Percentiles rank a stretch among this genome's conserved stretches.
Conservation (phyloP, 768 basidiomycete species). For the Serendipita sp. region DNA sequence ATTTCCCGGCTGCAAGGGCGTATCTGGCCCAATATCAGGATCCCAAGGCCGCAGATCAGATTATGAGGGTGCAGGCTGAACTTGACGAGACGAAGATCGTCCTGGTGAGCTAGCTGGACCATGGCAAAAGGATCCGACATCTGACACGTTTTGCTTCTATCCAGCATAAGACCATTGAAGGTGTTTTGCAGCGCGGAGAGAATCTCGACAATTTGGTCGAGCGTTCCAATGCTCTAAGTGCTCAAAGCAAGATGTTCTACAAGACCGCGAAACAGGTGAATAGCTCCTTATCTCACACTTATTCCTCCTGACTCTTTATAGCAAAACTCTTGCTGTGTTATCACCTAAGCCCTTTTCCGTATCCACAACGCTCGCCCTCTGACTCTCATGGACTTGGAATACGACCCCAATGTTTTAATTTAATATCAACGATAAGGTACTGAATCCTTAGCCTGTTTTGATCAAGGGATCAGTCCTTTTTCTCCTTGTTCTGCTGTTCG, state of each 20-base stretch:
- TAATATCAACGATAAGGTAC: constrained; percentile 1
- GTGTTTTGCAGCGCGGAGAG: constrained; percentile 89
- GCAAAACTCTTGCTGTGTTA: constrained; percentile 91
- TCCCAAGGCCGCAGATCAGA: constrained; percentile 89
- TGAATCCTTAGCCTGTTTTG: background rate
- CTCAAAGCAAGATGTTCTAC: constrained; percentile 96
- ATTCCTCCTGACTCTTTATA: constrained; percentile 17
- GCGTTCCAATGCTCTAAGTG: constrained; percentile 72
- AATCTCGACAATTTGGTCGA: constrained; percentile 93
- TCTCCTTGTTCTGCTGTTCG: constrained; percentile 5
- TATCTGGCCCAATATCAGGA: constrained; percentile 93
- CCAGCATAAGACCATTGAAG: constrained; percentile 98
- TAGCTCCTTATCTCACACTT: background rate
- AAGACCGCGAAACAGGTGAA: constrained; percentile 97
- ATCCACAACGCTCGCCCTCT: background rate
- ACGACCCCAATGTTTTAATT: background rate
- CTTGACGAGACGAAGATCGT: constrained; percentile 99
- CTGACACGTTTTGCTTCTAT: background rate
- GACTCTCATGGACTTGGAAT: too few species aligned
- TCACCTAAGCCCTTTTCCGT: background rate
- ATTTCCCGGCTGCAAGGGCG: constrained; percentile 56
- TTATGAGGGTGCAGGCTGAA: constrained; percentile 97
- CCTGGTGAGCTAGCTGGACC: constrained; percentile 39
- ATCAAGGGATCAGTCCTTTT: background rate
- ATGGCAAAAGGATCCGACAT: background rate